Base-by-base conservation (phyloP, 1,284 basidiomycete species). In the Albatrellus sp. region DNA sequence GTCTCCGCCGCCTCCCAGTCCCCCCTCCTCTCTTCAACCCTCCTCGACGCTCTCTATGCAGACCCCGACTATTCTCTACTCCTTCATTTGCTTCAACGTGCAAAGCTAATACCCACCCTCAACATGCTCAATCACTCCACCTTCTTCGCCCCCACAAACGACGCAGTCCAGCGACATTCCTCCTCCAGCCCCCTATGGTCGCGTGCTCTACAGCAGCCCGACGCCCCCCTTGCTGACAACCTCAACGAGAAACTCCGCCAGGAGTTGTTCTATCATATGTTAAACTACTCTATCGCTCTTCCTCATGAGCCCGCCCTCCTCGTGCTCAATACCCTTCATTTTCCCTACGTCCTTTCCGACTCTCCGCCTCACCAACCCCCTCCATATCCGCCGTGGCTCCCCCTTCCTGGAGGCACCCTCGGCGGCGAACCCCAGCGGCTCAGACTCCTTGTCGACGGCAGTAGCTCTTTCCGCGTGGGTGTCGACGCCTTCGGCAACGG, bases 81-180 rank as follows among this genome's bases (percentile, higher is more conserved):
- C 20, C 65, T 98, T 11, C 64, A 64, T 36, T 76, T 98, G 7
- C 70, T 98, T 7, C 92, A 97, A 61, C 76, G 80, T 10, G 77
- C 93, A 2, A 81, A 83, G 48, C 79, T 98, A 47, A 79, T 99
- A 40, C 96, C 96, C 0, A 90, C 90, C 8, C 70, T 99, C 51
- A 96, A 94, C 59, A 75, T 71, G 50, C 77, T 98, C 47, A 79
- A 85, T 44, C 79, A 72, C 33, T 75, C 76, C 56, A 96, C 94
- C 12, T 62, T 99, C 42, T 96, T 97, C 55, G 96, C 96, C 1
- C 96, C 96, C 0, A 97, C 90, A 13, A 92, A 99, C 63, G 78
- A 88, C 48, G 93, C 93, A 11, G 82, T 94, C 57, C 60, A 74
- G 50, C 69, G 66, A 31, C 67, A 79, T 51, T 54, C 64, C 4